phyloP scores from a whole-genome alignment of 169 alveolate species.

The Blepharisma undulans region DNA sequence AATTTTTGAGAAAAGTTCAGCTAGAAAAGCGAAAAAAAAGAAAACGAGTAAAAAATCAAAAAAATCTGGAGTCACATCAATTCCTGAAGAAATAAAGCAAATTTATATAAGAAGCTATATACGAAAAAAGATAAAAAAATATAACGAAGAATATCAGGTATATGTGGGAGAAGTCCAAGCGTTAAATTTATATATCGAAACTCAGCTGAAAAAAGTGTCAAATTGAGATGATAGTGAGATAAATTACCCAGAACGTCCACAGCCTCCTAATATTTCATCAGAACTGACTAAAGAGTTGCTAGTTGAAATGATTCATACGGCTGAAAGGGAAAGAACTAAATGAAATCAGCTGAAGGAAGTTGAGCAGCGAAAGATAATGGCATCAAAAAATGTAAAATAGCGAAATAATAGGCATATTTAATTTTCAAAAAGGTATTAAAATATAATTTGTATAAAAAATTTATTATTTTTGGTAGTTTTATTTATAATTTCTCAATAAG shows the following conservation, averaged over 20 bases:
- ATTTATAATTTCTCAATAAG: too few relatives aligned
- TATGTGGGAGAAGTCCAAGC: background rate
- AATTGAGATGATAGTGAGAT: background rate
- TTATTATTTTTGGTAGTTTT: too few relatives aligned
- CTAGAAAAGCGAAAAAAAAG: background rate
- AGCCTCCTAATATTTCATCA: background rate
- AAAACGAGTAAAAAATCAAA: background rate
- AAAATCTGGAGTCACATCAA: background rate
- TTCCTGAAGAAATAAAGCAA: background rate
- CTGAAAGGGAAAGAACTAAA: background rate
- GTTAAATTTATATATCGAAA: background rate
- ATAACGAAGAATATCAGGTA: background rate
- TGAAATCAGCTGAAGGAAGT: background rate
- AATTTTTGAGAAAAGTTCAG: background rate
- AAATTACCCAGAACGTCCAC: background rate
- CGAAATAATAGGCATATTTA: too few relatives aligned
- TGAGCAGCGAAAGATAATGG: background rate
- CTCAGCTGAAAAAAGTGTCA: background rate
- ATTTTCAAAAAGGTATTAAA: too few relatives aligned
- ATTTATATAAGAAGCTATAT: background rate
- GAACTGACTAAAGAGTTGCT: background rate
- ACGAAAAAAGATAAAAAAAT: background rate
- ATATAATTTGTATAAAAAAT: too few relatives aligned
- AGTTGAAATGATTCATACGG: background rate
- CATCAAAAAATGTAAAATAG: background rate